Conservation (phyloP, 805 yeast genomes). For the Candida oleophila region DNA sequence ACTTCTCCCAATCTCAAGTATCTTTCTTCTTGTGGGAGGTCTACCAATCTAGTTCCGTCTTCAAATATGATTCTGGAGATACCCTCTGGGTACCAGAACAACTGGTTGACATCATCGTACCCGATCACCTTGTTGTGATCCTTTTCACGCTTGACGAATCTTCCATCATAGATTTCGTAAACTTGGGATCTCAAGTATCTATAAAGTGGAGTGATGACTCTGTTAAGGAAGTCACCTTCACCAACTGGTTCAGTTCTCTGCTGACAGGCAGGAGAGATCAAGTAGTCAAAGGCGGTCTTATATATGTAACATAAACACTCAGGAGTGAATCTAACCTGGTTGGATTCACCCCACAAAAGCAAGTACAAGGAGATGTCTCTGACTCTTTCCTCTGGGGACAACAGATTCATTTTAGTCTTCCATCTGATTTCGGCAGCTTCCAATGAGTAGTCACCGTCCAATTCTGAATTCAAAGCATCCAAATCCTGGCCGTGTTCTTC, state of each 20-base stretch:
- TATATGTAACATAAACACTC: conserved; percentile 91
- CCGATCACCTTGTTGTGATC: conserved; percentile 83
- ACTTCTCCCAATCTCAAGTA: conserved; percentile 88
- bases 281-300: conserved; percentile 92
- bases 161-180: conserved; percentile 77
- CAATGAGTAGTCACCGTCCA: conserved; percentile 81
- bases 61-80: conserved; percentile 86
- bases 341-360: conserved; percentile 87
- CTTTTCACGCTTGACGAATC: conserved; percentile 79
- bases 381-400: conserved; percentile 75
- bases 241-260: conserved; percentile 81
- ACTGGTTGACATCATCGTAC: conserved; percentile 97
- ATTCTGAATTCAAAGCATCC: conserved; percentile 61
- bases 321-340: conserved; percentile 89
- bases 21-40: conserved; percentile 86
- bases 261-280: conserved; percentile 86
- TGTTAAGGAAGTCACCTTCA: conserved; percentile 87
- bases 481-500: conserved; percentile 63
- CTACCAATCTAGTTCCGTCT: conserved; percentile 90
- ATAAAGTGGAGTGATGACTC: conserved; percentile 90
- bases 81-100: conserved; percentile 99
- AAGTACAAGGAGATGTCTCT: conserved; percentile 76
- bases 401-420: conserved; percentile 75
- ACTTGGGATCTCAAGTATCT: conserved; percentile 77
- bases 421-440: conserved; percentile 85